phyloP scores from a whole-genome alignment of 2,329 filamentous ascomycete species.

The Plectosphaerella cucumerina region DNA sequence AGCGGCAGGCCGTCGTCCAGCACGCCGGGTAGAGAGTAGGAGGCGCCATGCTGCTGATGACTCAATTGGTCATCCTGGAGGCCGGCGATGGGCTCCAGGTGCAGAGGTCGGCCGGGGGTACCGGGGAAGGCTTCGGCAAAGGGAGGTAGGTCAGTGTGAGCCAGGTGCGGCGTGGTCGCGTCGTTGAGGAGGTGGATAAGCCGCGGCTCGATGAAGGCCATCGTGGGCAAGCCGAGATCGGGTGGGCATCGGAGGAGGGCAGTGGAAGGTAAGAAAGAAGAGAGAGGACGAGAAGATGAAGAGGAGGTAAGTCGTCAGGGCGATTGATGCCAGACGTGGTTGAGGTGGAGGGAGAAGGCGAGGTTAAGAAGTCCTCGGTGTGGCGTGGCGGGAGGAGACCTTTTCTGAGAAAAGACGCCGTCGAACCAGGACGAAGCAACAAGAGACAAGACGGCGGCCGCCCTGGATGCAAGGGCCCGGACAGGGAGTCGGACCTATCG shows the following conservation, averaged over 20 bases:
- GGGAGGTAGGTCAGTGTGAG: conserved; percentile 50
- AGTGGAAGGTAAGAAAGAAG: not conserved
- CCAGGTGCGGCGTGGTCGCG: conserved; percentile 42
- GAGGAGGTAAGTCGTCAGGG: no score
- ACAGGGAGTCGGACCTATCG: no score
- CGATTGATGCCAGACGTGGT: conserved; percentile 2
- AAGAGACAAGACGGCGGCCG: no score
- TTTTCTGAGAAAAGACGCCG: not conserved
- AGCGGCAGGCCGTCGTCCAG: conserved; percentile 7
- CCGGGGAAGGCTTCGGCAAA: conserved; percentile 39
- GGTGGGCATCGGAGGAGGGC: conserved; percentile 28
- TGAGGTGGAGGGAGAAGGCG: conserved; percentile 5
- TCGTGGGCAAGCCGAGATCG: conserved; percentile 31
- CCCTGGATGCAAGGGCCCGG: no score
- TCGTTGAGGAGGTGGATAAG: conserved; percentile 63
- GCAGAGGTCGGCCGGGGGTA: conserved; percentile 40
- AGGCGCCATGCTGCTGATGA: conserved; percentile 4
- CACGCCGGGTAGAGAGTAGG: conserved; percentile 2
- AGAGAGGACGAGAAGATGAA: conserved; percentile 10
- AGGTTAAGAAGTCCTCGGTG: no score
- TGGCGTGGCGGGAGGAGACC: no score
- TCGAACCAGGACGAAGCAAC: conserved; percentile 6
- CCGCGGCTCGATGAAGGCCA: conserved; percentile 65
- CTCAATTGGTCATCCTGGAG: conserved; percentile 31
- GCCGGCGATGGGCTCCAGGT: conserved; percentile 46